Conservation (phyloP, 352 stramenopile genomes). For the Pythium monospermum region DNA sequence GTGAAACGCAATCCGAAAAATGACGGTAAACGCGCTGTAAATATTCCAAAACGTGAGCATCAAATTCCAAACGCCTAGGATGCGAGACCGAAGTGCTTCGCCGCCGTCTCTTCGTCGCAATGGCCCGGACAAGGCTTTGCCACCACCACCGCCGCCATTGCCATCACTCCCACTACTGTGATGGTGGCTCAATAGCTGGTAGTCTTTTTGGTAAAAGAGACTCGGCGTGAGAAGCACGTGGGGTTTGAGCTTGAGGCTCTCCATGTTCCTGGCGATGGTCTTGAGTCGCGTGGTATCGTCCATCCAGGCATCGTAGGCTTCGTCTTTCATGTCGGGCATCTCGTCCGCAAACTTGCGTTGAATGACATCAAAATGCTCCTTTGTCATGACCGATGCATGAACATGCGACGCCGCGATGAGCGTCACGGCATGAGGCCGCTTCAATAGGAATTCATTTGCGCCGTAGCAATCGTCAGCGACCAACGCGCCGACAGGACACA, state of each 20-base stretch:
- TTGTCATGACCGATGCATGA: constrained; percentile 63
- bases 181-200: no score
- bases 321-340: constrained; percentile 41
- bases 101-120: background rate
- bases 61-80: constrained; percentile 40
- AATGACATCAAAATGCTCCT: constrained; percentile 65
- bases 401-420: constrained; percentile 43
- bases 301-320: constrained; percentile 32
- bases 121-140: background rate
- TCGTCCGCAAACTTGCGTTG: constrained; percentile 60
- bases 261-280: constrained; percentile 40
- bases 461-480: constrained; percentile 68
- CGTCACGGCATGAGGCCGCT: constrained; percentile 34
- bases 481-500: constrained; percentile 45
- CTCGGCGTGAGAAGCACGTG: constrained; percentile 42
- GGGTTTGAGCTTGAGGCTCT: constrained; percentile 44
- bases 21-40: constrained; percentile 59
- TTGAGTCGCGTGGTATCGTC: constrained; percentile 32
- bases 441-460: constrained; percentile 59
- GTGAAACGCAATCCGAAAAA: constrained; percentile 72
- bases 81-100: constrained; percentile 16
- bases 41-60: constrained; percentile 53
- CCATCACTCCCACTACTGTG: background rate
- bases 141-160: background rate
- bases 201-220: constrained; percentile 61